Conservation (phyloP, 2,329 filamentous ascomycete genomes). For the Alternaria arbusti region DNA sequence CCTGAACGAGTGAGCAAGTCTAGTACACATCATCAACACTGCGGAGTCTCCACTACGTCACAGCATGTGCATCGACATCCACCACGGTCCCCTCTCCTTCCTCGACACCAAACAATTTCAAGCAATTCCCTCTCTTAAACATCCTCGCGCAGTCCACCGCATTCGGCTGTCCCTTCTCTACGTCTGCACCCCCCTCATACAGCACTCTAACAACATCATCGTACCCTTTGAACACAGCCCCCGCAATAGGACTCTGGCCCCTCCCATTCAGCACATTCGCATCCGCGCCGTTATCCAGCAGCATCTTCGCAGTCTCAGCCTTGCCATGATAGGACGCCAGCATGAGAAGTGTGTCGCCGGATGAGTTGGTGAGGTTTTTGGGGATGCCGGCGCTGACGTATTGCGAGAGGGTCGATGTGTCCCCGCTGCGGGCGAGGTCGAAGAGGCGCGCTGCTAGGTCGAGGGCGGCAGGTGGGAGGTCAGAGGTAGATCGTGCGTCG, state of each 20-base stretch:
- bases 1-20: background rate
- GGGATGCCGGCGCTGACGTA: constrained; percentile 71
- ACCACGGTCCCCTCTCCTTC: constrained; percentile 19
- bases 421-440: constrained; percentile 67
- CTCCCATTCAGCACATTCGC: constrained; percentile 71
- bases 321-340: constrained; percentile 74
- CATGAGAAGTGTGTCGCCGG: constrained; percentile 78
- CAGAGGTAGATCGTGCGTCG: constrained; percentile 13
- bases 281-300: constrained; percentile 69
- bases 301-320: constrained; percentile 63
- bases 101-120: constrained; percentile 39
- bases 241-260: constrained; percentile 72
- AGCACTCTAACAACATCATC: constrained; percentile 66
- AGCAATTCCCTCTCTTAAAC: constrained; percentile 51
- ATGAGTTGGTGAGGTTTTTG: constrained; percentile 73
- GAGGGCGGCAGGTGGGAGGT: constrained; percentile 68
- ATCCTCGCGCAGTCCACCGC: constrained; percentile 56
- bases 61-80: constrained; percentile 1
- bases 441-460: constrained; percentile 71
- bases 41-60: background rate
- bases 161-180: constrained; percentile 52
- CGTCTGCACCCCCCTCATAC: constrained; percentile 52
- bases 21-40: background rate
- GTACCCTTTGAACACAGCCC: constrained; percentile 76
- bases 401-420: constrained; percentile 64